phyloP scores from a whole-genome alignment of 1,139 yeast species.

The Saccharomyces hybrid region DNA sequence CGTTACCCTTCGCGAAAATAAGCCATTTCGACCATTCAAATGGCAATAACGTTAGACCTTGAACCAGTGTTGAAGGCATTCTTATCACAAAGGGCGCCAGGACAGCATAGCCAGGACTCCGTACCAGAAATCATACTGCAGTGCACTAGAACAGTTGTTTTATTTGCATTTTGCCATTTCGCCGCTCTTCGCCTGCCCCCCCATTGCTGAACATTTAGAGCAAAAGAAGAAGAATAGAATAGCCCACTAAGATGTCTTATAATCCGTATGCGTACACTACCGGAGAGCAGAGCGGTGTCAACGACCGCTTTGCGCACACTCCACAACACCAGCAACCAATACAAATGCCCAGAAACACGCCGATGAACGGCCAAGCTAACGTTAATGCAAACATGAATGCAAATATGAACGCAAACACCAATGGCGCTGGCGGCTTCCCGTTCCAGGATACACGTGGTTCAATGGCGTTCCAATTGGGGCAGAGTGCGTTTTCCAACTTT shows the following conservation, averaged over 20 bases:
- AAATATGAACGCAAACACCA: not conserved
- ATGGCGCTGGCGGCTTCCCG: conserved; percentile 10
- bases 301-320: conserved; percentile 16
- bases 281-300: conserved; percentile 11
- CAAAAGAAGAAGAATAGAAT: conserved; percentile 1
- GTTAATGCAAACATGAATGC: not conserved
- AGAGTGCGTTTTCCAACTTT: conserved; percentile 55
- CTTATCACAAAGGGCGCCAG: not conserved
- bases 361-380: not conserved
- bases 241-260: conserved; percentile 29
- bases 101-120: not conserved
- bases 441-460: conserved; percentile 76
- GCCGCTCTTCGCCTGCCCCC: not conserved
- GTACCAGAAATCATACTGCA: not conserved
- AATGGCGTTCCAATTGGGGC: conserved; percentile 85
- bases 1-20: not conserved
- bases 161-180: not conserved
- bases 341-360: conserved; percentile 6
- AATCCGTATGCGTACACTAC: conserved; percentile 34
- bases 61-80: not conserved
- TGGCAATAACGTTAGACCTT: not conserved
- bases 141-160: not conserved
- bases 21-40: not conserved
- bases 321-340: conserved; percentile 26
- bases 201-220: conserved; percentile 19